Evolutionary conservation across 2,329 filamentous ascomycete genomes (phyloP).

Genomic region (Fusarium veterinarium): DNA sequence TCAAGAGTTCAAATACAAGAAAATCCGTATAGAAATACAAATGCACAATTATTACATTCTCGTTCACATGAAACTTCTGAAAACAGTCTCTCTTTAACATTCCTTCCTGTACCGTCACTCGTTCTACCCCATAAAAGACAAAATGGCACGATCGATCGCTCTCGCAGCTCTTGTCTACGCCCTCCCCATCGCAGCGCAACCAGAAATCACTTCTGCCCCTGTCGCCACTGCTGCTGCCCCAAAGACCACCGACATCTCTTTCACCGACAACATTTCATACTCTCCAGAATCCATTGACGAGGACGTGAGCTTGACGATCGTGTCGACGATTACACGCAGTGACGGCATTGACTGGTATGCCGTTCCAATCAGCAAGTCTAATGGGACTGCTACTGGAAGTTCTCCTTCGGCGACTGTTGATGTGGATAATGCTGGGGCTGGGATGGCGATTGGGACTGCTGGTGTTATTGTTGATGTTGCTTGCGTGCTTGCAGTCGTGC

Average conservation of each 20-base stretch:
- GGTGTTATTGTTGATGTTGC: not conserved
- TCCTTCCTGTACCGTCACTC: not conserved
- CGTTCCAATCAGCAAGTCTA: not conserved
- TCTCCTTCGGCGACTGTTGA: not conserved
- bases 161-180: not conserved
- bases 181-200: not conserved
- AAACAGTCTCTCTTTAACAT: not conserved
- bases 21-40: fast-evolving
- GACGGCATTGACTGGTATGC: not conserved
- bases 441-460: not conserved
- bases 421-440: not conserved
- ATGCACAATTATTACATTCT: not conserved
- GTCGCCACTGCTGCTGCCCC: fast-evolving
- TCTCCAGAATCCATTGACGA: not conserved
- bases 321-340: not conserved
- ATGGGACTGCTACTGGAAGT: not conserved
- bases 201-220: not conserved
- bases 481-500: not conserved
- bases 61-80: fast-evolving
- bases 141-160: not conserved
- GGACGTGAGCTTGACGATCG: not conserved
- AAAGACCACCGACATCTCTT: not conserved
- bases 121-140: fast-evolving
- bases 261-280: not conserved
- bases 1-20: fast-evolving